phyloP scores from a whole-genome alignment of 2,329 filamentous ascomycete species.

The Ceratocystis eucalypticola region DNA sequence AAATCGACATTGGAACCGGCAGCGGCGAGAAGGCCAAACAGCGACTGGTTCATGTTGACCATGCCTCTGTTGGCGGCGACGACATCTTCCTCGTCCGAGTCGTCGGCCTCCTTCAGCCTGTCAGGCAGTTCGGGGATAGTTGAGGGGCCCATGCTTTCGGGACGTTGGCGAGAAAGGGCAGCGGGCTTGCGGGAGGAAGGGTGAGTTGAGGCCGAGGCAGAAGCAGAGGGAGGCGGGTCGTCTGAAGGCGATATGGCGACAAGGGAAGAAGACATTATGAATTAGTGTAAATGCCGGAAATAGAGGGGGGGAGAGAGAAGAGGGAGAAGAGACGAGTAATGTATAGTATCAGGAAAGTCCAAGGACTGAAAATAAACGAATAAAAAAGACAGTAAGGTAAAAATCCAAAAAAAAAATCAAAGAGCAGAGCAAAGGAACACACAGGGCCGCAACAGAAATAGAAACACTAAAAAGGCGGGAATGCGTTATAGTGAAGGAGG shows the following conservation, averaged over 20 bases:
- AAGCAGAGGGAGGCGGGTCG: not conserved
- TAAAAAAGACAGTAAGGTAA: not conserved
- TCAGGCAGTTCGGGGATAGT: not conserved
- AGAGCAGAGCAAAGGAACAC: not conserved
- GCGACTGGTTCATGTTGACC: slow-evolving; percentile 80
- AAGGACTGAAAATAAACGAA: not conserved
- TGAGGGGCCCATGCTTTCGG: slow-evolving; percentile 9
- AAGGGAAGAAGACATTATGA: not conserved
- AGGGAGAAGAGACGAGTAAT: not conserved
- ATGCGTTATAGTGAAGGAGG: not conserved
- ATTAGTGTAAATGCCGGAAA: not conserved
- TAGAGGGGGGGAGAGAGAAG: not conserved
- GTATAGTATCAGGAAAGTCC: not conserved
- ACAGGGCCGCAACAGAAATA: not conserved
- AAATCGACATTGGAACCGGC: slow-evolving; percentile 75
- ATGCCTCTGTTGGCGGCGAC: slow-evolving; percentile 32
- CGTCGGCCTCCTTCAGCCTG: slow-evolving; percentile 24
- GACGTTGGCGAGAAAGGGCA: slow-evolving; percentile 4
- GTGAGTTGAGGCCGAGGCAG: not conserved
- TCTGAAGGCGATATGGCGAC: not conserved
- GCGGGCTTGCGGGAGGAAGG: not conserved
- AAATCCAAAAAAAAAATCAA: not conserved
- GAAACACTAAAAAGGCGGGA: not conserved
- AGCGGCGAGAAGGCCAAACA: slow-evolving; percentile 84
- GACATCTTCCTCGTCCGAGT: slow-evolving; percentile 37